These are phyloP conservation scores for Salisapilia sapeloensis DNA, from an alignment of 352 stramenopile species.

Conservation along the genomic window DNA sequence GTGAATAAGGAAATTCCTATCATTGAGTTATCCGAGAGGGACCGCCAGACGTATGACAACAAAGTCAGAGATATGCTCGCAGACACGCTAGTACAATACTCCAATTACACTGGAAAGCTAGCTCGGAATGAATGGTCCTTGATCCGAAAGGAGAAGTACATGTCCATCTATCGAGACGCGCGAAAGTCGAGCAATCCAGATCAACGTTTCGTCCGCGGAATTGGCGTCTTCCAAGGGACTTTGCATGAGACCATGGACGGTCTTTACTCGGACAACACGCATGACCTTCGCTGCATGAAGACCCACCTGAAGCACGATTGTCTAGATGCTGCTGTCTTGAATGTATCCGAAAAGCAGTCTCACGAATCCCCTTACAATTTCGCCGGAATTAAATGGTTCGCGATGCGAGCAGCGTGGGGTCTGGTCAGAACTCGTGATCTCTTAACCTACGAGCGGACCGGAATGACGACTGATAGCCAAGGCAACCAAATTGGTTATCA, in stretches of 20 bases:
- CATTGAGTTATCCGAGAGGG: too few species aligned
- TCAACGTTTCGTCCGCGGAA: conserved; percentile 7
- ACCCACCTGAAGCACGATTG: conserved; percentile 24
- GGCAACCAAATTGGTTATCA: conserved; percentile 32
- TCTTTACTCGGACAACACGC: conserved; percentile 22
- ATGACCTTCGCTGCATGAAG: conserved; percentile 18
- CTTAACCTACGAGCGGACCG: conserved; percentile 28
- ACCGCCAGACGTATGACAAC: too few species aligned
- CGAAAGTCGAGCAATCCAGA: conserved; percentile 12
- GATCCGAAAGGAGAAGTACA: conserved; percentile 5
- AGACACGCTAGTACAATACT: too few species aligned
- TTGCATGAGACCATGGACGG: conserved; percentile 24
- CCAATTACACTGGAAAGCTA: conserved; percentile 9
- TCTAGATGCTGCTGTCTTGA: conserved; percentile 20
- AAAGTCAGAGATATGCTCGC: too few species aligned
- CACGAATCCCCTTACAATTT: conserved; percentile 15
- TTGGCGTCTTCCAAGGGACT: neutral
- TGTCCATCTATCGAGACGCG: conserved; percentile 8
- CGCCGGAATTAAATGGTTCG: conserved; percentile 28
- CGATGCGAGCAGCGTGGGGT: conserved; percentile 13
- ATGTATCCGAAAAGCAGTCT: conserved; percentile 13
- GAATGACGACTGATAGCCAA: conserved; percentile 19
- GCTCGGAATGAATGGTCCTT: conserved; percentile 22
- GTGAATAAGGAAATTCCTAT: too few species aligned
- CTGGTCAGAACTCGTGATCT: conserved; percentile 18